Base-by-base conservation (phyloP, 148 eudicot genomes). In the Cornus kousa region DNA sequence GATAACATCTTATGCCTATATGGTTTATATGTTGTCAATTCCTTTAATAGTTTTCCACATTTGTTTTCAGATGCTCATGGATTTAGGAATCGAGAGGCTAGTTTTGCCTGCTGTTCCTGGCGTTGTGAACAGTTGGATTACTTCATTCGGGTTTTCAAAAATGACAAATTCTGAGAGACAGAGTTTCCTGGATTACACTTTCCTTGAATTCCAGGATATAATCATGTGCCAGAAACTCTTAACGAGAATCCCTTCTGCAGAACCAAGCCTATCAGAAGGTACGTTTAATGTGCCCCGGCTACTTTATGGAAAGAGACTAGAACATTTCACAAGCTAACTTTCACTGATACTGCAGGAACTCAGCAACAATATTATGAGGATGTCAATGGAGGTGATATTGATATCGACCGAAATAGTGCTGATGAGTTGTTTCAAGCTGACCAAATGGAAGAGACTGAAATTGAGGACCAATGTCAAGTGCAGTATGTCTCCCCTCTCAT, bases 131-230 rank as follows among this genome's bases (percentile, higher is more conserved):
- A 89, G 98, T 68, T 97, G 99, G 99, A 91, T 87, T 46, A 80
- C 79, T 9, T 85, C 92, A 31, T 97, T 97, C 84, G 99, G 98
- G 28, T 97, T 91, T 85, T 83, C 92, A 31, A 81, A 75, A 67
- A 78, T 92, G 86, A 68, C 83, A 28, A 66, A 78, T 19, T 71
- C 80, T 0, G 95, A 94, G 82, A 89, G 90, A 87, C 78, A 83
- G 12, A 87, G 86, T 32, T 82, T 92, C 79, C 74, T 90, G 46
- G 87, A 83, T 37, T 90, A 80, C 76, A 87, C 96, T 82, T 92
- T 94, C 85, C 89, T 94, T 53, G 91, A 90, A 84, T 97, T 97
- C 77, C 91, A 89, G 81, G 98, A 88, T n/a, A 92, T 97, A 6
- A 57, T 86, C 13, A 84, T 94, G 90, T 97, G 99, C 88, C 93